Conservation (phyloP, 2,329 filamentous ascomycete genomes). For the Sodiomyces alkalinus region DNA sequence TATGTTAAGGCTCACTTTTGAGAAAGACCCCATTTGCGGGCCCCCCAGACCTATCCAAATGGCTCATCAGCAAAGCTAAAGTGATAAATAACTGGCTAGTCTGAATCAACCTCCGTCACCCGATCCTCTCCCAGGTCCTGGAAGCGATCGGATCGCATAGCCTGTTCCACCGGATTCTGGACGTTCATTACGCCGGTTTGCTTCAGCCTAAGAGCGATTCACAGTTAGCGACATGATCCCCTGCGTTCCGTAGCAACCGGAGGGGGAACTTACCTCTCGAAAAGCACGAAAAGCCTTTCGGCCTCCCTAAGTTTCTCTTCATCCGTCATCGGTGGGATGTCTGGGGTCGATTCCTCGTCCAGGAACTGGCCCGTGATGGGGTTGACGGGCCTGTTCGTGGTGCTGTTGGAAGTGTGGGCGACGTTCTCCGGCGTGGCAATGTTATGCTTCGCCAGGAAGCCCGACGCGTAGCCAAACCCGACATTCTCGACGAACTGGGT, state of each 20-base stretch:
- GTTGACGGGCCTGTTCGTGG: conserved; percentile 40
- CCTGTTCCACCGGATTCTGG: conserved; percentile 62
- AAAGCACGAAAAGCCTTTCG: conserved; percentile 76
- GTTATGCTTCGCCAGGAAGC: conserved; percentile 75
- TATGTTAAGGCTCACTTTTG: too few species aligned
- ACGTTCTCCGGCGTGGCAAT: conserved; percentile 59
- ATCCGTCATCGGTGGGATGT: conserved; percentile 62
- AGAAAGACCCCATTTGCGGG: too few species aligned
- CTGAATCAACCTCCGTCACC: conserved; percentile 24
- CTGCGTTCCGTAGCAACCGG: too few species aligned
- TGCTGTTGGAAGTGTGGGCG: conserved; percentile 19
- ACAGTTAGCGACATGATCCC: conserved; percentile 3
- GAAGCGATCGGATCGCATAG: conserved; percentile 53
- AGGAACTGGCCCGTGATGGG: conserved; percentile 77
- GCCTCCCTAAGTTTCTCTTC: conserved; percentile 90
- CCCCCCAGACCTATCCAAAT: too few species aligned
- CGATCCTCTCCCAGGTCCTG: conserved; percentile 49
- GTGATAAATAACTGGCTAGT: conserved; percentile 5
- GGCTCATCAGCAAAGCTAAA: conserved; percentile 4
- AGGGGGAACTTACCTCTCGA: conserved; percentile 60
- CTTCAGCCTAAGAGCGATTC: conserved; percentile 32
- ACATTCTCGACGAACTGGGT: conserved; percentile 76
- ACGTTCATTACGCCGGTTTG: conserved; percentile 63
- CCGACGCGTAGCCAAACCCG: conserved; percentile 85
- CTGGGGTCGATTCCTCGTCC: conserved; percentile 46